phyloP scores from a whole-genome alignment of 1,139 yeast genomes.

The Debaryomycetaceae sp. region DNA sequence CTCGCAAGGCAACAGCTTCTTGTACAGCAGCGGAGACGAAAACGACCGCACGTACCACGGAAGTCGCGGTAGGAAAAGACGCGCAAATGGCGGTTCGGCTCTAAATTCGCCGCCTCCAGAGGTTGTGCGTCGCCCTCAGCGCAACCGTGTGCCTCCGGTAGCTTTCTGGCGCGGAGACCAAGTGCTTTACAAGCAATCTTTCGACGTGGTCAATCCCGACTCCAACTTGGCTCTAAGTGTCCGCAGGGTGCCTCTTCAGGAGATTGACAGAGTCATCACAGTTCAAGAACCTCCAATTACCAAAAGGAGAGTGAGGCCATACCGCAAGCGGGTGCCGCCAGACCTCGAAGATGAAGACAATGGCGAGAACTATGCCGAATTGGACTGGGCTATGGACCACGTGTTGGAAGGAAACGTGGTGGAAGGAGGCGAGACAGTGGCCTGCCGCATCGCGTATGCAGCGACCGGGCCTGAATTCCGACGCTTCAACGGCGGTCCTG shows the following conservation, averaged over 20 bases:
- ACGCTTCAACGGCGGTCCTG: slow-evolving; percentile 17
- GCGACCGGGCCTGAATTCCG: slow-evolving; percentile 45
- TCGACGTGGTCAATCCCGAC: slow-evolving; percentile 30
- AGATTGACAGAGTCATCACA: slow-evolving; percentile 48
- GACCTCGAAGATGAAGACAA: slow-evolving; percentile 1
- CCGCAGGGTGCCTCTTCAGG: slow-evolving; percentile 39
- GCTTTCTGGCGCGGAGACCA: slow-evolving; percentile 84
- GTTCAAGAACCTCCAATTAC: slow-evolving; percentile 20
- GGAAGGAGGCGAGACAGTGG: slow-evolving; percentile 34
- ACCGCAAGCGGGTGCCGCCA: neutral
- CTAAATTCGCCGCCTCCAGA: slow-evolving; percentile 39
- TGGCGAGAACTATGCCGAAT: slow-evolving; percentile 17
- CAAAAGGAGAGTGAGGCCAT: slow-evolving; percentile 5
- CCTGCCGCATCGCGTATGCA: slow-evolving; percentile 57
- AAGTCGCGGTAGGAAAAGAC: neutral
- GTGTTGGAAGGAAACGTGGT: slow-evolving; percentile 39
- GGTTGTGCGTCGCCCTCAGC: slow-evolving; percentile 40
- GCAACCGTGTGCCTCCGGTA: slow-evolving; percentile 62
- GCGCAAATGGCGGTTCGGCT: slow-evolving; percentile 12
- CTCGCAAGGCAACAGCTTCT: too few species aligned
- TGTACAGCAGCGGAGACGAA: slow-evolving; percentile 11
- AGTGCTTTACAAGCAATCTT: slow-evolving; percentile 47
- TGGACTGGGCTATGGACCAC: slow-evolving; percentile 48
- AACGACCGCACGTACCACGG: slow-evolving; percentile 3
- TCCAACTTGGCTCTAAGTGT: slow-evolving; percentile 25